Base-by-base conservation (phyloP, 768 basidiomycete genomes). In the Rhodotorula toruloides region DNA sequence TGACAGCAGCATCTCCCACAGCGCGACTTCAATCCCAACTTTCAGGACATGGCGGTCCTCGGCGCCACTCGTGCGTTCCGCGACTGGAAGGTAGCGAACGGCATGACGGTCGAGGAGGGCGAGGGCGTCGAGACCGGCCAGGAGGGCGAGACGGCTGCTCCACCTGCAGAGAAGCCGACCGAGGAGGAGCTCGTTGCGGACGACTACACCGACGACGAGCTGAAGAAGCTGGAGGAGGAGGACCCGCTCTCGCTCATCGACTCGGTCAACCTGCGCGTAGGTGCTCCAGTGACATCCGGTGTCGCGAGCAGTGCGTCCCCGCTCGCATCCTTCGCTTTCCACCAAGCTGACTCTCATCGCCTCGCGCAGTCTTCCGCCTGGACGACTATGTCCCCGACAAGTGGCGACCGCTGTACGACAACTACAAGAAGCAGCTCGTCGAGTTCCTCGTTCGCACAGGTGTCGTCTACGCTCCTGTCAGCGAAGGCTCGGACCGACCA, bases 1-100 rank as follows among this genome's bases (percentile, higher is more conserved):
- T 29, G 1, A 32, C 32, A 17, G 11, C 46, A 36, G 9, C 46
- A 11, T 40, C 37, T 25, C 27, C 5, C 22, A n/a, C 83, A 90
- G 29, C 83, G 84, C 16, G 86, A 87, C 8, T 97, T 96, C 79
- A 99, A 99, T 77, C 94, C 94, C 22, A 99, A 99, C 77, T 97
- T 97, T 78, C 94, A 97, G 76, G 94, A 99, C 76, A 98, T 99
- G 94, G 92, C 91, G 4, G 94, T 98, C 54, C 84, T 96, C 36
- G 93, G 94, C 72, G 93, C 94, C 25, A 92, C 97, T 22, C 86
- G 91, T 53, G 93, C 92, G 21, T 98, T 90, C 86, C 89, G 91
- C 76, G 85, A 80, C 32, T 76, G 74, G 75, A 57, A 62, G 44
- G n/a, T 39, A 14, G 52, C 46, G n/a, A 72, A 68, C 67, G 86